phyloP scores from a whole-genome alignment of 768 basidiomycete species.

The Suillus weaverae region DNA sequence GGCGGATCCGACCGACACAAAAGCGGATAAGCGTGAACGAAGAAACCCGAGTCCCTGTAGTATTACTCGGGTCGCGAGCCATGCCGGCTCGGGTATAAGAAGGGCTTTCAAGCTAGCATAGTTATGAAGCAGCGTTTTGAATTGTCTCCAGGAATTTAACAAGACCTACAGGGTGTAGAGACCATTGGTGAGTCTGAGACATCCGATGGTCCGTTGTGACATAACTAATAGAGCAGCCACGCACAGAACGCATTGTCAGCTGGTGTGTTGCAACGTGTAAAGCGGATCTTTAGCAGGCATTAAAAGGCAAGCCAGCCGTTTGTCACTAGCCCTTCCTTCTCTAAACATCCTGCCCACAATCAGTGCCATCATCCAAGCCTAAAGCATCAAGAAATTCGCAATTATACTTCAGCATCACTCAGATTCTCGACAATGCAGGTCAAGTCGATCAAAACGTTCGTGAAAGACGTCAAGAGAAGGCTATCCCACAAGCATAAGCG shows the following conservation, averaged over 20 bases:
- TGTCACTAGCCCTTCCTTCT: neutral
- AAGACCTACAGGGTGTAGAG: neutral
- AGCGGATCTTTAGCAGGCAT: constrained; percentile 5
- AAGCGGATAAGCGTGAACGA: constrained; percentile 1
- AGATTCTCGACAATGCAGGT: constrained; percentile 27
- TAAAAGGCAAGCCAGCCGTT: neutral
- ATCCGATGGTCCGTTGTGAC: neutral
- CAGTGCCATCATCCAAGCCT: neutral
- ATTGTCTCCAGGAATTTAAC: neutral
- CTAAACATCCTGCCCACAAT: neutral
- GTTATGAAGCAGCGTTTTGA: neutral
- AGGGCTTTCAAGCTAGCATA: neutral
- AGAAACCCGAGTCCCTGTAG: neutral
- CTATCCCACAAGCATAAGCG: constrained; percentile 26
- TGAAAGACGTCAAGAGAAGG: constrained; percentile 33
- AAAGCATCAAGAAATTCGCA: neutral
- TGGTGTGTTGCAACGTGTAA: constrained; percentile 9
- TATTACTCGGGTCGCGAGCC: neutral
- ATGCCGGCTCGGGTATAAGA: constrained; percentile 2
- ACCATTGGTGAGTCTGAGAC: constrained; percentile 5
- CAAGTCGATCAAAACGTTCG: constrained; percentile 29
- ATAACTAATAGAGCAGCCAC: neutral
- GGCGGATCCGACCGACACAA: neutral
- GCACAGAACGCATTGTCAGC: constrained; percentile 7
- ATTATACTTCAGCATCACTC: neutral